These are phyloP conservation scores for Candida sp. DNA, from an alignment of 1,139 yeast genomes.

Conservation along the genomic window DNA sequence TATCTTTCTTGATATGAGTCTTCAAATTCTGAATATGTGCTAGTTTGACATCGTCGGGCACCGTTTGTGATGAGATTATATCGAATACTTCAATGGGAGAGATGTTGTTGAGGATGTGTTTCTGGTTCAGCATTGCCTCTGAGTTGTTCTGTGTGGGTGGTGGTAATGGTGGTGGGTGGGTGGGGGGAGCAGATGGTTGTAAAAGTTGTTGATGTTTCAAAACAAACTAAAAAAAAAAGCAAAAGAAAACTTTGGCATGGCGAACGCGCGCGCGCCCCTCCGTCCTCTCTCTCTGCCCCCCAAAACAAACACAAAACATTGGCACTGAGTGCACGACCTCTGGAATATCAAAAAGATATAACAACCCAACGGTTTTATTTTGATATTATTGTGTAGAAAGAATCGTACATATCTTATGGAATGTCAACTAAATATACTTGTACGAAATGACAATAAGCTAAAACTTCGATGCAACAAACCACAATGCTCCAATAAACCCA, in stretches of 20 bases:
- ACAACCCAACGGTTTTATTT: neutral
- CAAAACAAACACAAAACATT: neutral
- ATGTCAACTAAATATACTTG: no score
- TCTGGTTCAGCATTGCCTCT: neutral
- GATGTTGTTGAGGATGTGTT: neutral
- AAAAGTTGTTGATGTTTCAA: neutral
- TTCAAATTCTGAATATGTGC: conserved; percentile 55
- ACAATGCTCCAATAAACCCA: conserved; percentile 22
- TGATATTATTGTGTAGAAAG: neutral
- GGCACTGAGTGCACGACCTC: neutral
- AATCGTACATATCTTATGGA: no score
- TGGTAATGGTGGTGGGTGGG: no score
- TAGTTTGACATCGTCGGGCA: conserved; percentile 31
- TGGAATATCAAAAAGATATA: neutral
- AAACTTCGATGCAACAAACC: conserved; percentile 21
- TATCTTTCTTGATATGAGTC: conserved; percentile 70
- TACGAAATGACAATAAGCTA: conserved; percentile 2
- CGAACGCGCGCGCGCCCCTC: neutral
- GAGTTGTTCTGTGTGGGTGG: neutral
- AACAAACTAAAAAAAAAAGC: neutral
- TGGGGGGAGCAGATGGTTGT: no score
- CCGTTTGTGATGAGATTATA: conserved; percentile 23
- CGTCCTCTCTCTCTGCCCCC: no score
- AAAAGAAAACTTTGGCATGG: neutral
- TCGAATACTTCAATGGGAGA: conserved; percentile 24